Evolutionary conservation across 2,329 filamentous ascomycete genomes (phyloP).

Genomic region (Fusarium multiceps): DNA sequence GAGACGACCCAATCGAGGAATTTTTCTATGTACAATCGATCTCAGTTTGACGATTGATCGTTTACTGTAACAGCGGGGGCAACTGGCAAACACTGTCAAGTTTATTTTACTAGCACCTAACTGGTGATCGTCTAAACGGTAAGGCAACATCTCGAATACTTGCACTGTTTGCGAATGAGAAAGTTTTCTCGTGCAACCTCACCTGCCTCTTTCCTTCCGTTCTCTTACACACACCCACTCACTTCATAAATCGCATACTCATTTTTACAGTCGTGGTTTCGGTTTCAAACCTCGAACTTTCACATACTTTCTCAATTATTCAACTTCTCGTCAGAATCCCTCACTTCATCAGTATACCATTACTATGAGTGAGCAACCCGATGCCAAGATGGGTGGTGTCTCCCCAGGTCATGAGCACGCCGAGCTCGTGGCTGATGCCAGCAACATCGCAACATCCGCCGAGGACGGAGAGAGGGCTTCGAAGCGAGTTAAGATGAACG

Average conservation of each 20-base stretch:
- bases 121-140: not conserved
- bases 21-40: slow-evolving; percentile 22
- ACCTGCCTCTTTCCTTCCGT: not conserved
- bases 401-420: slow-evolving; percentile 30
- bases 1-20: slow-evolving; percentile 24
- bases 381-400: slow-evolving; percentile 40
- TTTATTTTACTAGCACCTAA: not conserved
- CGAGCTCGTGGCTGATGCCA: slow-evolving; percentile 30
- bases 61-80: slow-evolving; percentile 4
- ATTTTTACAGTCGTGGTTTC: not conserved
- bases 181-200: not conserved
- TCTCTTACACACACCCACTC: slow-evolving; percentile 11
- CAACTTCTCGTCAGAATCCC: not conserved
- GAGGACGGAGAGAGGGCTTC: slow-evolving; percentile 56
- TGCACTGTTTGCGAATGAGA: not conserved
- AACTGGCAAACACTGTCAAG: not conserved
- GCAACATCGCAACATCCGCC: slow-evolving; percentile 13
- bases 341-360: not conserved
- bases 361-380: slow-evolving; percentile 46
- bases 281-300: not conserved
- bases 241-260: slow-evolving; percentile 7
- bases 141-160: not conserved
- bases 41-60: slow-evolving; percentile 10
- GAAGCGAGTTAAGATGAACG: slow-evolving; percentile 70
- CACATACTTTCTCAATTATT: not conserved